Evolutionary conservation across 805 yeast genomes (phyloP), one percentile per base, ranked within the genome.

Genomic region (Barnettozyma vustinii): DNA sequence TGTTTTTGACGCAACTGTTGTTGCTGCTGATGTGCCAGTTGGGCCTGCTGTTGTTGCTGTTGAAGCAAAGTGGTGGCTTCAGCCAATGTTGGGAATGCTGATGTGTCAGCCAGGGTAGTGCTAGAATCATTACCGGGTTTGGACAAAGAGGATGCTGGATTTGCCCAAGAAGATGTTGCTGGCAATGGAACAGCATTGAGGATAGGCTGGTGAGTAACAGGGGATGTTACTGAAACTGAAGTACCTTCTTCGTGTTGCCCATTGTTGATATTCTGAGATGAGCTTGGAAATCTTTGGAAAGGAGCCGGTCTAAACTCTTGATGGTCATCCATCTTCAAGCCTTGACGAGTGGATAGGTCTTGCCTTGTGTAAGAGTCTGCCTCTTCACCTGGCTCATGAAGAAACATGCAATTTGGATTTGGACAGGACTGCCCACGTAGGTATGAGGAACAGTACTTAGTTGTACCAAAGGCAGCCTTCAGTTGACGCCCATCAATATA

Each of bases 341-440:
- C 81, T 56, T 81, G 82, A 64, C 87, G 84, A 4, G 94, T 86
- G 5, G 90, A 81, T 60, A 87, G 73, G 61, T 87, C 95, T 62
- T 87, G 90, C 47, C 97, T 82, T 25, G 96, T 88, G 69, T 87
- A 92, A 10, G 96, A 86, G 61, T 94, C 99, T 2, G 98, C 98
- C 67, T 94, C 99, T 72, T 94, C 99, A 51, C 99, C 99, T 7
- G 99, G 99, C 68, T 94, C 99, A 66, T 94, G 99, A 60, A 94
- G 75, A 62, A 94, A 94, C 99, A 94, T 94, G 76, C 99, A 94
- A 63, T 90, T 89, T 53, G 98, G 98, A 68, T 94, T 94, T 51
- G 96, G 99, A 70, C 99, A 94, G 9, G 94, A 84, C 65, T 88
- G 95, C 35, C 97, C 97, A 57, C 97, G 78, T 55, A 94, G 72